Percentiles rank a stretch among this genome's conserved stretches.
phyloP scores from a whole-genome alignment of 2,329 filamentous ascomycete genomes.

The Cladophialophora exuberans region DNA sequence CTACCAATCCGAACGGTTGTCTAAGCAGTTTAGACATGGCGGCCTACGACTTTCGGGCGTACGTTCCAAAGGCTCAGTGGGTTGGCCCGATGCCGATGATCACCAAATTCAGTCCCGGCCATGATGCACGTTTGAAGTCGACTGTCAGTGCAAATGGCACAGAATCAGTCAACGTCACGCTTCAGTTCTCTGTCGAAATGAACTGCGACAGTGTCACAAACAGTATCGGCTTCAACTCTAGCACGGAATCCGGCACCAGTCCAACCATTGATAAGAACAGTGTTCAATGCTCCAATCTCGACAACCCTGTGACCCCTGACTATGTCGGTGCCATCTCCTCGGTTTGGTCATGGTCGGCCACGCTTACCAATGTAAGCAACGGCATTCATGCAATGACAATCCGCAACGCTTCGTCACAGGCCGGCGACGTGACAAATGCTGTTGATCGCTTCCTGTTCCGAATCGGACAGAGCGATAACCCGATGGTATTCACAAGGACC shows the following conservation, averaged over 20 bases:
- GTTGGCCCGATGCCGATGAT: slow-evolving; percentile 59
- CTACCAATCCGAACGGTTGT: slow-evolving; percentile 58
- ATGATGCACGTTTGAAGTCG: slow-evolving; percentile 61
- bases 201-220: slow-evolving; percentile 59
- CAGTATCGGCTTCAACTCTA: slow-evolving; percentile 57
- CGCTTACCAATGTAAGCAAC: slow-evolving; percentile 57
- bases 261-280: slow-evolving; percentile 50
- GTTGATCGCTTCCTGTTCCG: slow-evolving; percentile 66
- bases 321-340: slow-evolving; percentile 59
- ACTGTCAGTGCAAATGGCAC: slow-evolving; percentile 44
- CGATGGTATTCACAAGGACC: slow-evolving; percentile 58
- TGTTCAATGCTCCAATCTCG: slow-evolving; percentile 50
- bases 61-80: slow-evolving; percentile 58
- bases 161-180: slow-evolving; percentile 54
- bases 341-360: slow-evolving; percentile 58
- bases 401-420: slow-evolving; percentile 52
- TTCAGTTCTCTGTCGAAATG: slow-evolving; percentile 66
- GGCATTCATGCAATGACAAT: slow-evolving; percentile 64
- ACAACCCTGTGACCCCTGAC: slow-evolving; percentile 39
- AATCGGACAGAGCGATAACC: slow-evolving; percentile 61
- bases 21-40: slow-evolving; percentile 56
- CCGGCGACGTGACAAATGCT: slow-evolving; percentile 52
- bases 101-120: slow-evolving; percentile 63
- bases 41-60: slow-evolving; percentile 63
- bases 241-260: slow-evolving; percentile 50